Percentiles rank a stretch among this genome's conserved stretches.
These are phyloP conservation scores for Rhododendron griersonianum DNA, from an alignment of 148 eudicot species.

Conservation along the genomic window DNA sequence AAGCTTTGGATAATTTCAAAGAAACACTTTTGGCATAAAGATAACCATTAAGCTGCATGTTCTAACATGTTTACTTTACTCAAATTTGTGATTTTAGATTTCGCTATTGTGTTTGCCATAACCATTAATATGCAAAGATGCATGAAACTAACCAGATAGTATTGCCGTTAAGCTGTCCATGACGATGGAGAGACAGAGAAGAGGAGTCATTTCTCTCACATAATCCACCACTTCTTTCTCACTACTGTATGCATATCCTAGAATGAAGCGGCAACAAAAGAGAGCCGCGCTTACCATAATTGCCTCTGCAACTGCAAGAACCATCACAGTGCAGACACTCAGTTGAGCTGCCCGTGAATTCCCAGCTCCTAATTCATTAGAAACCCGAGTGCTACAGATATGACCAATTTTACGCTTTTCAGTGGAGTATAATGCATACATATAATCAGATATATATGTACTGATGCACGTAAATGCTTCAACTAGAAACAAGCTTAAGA, in stretches of 20 bases:
- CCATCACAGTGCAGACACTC: no score
- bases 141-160: constrained; percentile 28
- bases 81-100: not conserved
- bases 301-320: no score
- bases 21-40: not conserved
- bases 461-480: not conserved
- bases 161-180: constrained; percentile 36
- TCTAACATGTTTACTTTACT: not conserved
- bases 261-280: constrained; percentile 17
- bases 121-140: not conserved
- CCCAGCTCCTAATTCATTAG: no score
- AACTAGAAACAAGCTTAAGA: not conserved
- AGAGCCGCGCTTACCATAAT: constrained; percentile 19
- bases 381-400: no score
- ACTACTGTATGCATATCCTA: constrained; percentile 41
- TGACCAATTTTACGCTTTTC: not conserved
- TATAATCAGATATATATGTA: no score
- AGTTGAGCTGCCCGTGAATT: no score
- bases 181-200: constrained; percentile 27
- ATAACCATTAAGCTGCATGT: not conserved
- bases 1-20: not conserved
- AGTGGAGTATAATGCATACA: no score
- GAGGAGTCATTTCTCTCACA: constrained; percentile 26
- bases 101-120: not conserved
- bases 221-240: constrained; percentile 31